phyloP scores from a whole-genome alignment of 2,329 filamentous ascomycete species.

The Mycocentrospora acerina region DNA sequence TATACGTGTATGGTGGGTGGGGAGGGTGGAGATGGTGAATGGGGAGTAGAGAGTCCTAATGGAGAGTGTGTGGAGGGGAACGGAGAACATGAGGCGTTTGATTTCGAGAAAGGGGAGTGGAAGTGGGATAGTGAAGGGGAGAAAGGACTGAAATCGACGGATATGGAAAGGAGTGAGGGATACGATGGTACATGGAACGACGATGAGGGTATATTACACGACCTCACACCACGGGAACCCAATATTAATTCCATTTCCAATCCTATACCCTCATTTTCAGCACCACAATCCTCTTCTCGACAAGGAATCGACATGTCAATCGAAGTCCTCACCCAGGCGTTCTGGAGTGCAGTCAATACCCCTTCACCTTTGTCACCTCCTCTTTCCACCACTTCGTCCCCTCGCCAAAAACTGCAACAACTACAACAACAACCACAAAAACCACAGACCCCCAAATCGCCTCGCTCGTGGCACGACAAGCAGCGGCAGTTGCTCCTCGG shows the following conservation, averaged over 20 bases:
- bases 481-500: constrained; percentile 1
- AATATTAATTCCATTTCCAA: no score
- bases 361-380: background rate
- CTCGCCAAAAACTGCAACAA: background rate
- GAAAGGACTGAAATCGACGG: no score
- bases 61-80: constrained; percentile 4
- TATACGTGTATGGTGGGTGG: no score
- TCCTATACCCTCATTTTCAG: no score
- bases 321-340: background rate
- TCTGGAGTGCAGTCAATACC: constrained; percentile 1
- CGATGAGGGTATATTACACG: background rate
- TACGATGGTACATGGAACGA: background rate
- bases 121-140: constrained; percentile 5
- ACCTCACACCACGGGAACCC: background rate
- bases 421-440: background rate
- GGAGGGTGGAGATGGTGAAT: constrained; percentile 13
- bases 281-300: background rate
- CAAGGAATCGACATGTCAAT: background rate
- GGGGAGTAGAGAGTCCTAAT: constrained; percentile 9
- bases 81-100: background rate
- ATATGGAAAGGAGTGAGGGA: background rate
- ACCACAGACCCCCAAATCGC: background rate
- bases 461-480: constrained; percentile 4
- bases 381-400: no score
- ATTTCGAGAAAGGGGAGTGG: constrained; percentile 2